Percentiles rank a stretch among this genome's conserved stretches.
Evolutionary conservation across 2,329 filamentous ascomycete genomes (phyloP).

Genomic region (Chaetomium sp.): DNA sequence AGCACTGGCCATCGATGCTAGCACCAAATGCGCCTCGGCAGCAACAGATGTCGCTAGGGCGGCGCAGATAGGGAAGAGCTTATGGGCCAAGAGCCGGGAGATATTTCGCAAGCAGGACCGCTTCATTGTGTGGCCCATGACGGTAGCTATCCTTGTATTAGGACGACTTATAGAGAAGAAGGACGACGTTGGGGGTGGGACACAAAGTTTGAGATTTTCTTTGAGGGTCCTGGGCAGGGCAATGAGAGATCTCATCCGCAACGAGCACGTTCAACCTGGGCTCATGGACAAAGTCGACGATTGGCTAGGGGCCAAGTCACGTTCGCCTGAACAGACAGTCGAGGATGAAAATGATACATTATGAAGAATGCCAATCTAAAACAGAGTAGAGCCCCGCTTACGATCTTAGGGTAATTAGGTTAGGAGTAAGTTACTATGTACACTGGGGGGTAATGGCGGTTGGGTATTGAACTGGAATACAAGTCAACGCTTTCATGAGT

Average conservation of each 20-base stretch:
- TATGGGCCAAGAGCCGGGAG: neutral
- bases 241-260: neutral
- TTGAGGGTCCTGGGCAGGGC: neutral
- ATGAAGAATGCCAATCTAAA: too few species aligned
- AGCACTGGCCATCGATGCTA: neutral
- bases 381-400: too few species aligned
- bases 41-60: neutral
- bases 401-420: too few species aligned
- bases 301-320: neutral
- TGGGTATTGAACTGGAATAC: too few species aligned
- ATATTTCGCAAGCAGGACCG: neutral
- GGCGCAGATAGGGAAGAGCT: neutral
- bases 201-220: neutral
- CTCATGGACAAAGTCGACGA: neutral
- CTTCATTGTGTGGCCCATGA: neutral
- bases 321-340: neutral
- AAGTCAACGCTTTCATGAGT: too few species aligned
- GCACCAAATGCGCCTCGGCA: neutral
- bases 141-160: neutral
- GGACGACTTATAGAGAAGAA: neutral
- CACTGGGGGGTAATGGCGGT: too few species aligned
- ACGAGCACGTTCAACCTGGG: neutral
- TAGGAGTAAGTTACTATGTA: too few species aligned
- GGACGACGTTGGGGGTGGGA: neutral
- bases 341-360: neutral